Base-by-base conservation (phyloP, 768 basidiomycete genomes). In the Galerina sulciceps region DNA sequence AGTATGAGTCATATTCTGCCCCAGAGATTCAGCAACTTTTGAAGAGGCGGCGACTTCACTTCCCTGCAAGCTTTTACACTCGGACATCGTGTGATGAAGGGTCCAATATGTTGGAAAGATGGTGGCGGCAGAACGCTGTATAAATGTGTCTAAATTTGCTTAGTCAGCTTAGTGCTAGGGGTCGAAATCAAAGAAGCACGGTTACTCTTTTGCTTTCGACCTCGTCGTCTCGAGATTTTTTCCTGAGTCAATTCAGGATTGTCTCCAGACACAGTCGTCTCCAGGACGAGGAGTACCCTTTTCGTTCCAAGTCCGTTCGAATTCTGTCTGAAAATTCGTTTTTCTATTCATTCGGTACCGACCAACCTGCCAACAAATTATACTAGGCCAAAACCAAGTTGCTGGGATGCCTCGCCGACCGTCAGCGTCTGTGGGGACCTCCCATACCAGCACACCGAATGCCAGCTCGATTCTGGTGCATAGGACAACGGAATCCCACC, bases 401-500 rank as follows among this genome's bases (percentile, higher is more conserved):
- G 43, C 41, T 18, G 52, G 42, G 70, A 84, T 85, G 71, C 78
- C 79, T 61, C 85, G 89, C 66, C 81, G 88, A 62, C 79, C 85
- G 23, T 89, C 89, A 55, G 86, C 85, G 9, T 81, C 85, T 54
- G 76, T 79, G 40, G 80, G 78, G 43, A 68, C 75, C 56, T 70
- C 69, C 35, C 46, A 49, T 42, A 59, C 70, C 26, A 67, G 63
- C 51, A 67, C 71, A 6, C 55, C 75, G 2, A 63, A 72, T 37
- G 67, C 75, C 11, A 72, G 68, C 46, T 69, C 78, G 5, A 77
- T 80, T 20, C 82, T 85, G 54, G 79, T 79, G 6, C 87, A 89
- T 67, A 82, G 79, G 73, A 85, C 81, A 67, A 85, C 82, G 55
- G 89, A 90, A 57, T 88, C 89, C 2, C 77, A 85, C 60, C 81